Evolutionary conservation across 2,329 filamentous ascomycete genomes (phyloP).

Genomic region (Macroventuria anomochaeta): DNA sequence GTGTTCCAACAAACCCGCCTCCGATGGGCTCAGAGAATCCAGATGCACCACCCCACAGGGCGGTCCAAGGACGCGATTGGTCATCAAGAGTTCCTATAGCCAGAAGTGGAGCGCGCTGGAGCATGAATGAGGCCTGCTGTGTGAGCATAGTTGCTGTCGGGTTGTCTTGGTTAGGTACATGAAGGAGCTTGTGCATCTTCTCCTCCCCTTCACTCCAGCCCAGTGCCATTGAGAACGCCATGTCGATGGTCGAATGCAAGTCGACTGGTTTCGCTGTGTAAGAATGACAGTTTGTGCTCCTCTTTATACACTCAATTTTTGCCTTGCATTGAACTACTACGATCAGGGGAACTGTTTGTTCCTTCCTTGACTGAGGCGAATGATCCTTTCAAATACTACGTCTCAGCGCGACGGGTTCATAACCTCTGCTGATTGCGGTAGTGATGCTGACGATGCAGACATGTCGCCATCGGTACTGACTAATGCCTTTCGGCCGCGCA

Average conservation of each 20-base stretch:
- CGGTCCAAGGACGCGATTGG: constrained; percentile 73
- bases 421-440: too few species aligned
- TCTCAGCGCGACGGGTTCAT: too few species aligned
- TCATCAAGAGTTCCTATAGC: constrained; percentile 75
- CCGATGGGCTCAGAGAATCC: constrained; percentile 72
- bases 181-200: constrained; percentile 68
- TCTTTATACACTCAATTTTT: too few species aligned
- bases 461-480: constrained; percentile 18
- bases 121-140: constrained; percentile 64
- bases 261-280: too few species aligned
- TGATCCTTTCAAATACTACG: too few species aligned
- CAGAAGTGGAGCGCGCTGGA: constrained; percentile 69
- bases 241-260: constrained; percentile 19
- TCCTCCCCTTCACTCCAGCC: constrained; percentile 71
- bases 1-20: constrained; percentile 68
- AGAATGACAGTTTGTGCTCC: too few species aligned
- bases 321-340: too few species aligned
- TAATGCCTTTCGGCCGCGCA: constrained; percentile 15
- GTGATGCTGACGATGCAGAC: constrained; percentile 5
- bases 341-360: too few species aligned
- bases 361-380: too few species aligned
- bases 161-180: constrained; percentile 65
- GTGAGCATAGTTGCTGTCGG: constrained; percentile 71
- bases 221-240: constrained; percentile 55
- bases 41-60: constrained; percentile 75